Conservation (phyloP, 2,329 filamentous ascomycete species). For the Talaromyces sp. region DNA sequence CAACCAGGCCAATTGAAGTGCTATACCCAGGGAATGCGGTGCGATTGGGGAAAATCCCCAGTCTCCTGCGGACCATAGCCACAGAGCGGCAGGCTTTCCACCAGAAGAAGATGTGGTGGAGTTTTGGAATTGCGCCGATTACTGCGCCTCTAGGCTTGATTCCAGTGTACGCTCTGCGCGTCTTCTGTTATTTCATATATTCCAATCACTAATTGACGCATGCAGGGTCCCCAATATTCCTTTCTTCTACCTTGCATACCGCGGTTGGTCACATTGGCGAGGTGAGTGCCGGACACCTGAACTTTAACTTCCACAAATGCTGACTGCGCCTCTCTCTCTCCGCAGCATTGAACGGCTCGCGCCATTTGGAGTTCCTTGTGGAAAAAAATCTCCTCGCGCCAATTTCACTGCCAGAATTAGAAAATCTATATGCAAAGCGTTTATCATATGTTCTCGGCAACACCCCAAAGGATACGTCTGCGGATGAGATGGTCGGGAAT, state of each 20-base stretch:
- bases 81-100: slow-evolving; percentile 81
- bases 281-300: slow-evolving; percentile 42
- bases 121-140: slow-evolving; percentile 78
- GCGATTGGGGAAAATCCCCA: slow-evolving; percentile 62
- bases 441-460: slow-evolving; percentile 36
- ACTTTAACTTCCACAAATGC: background rate
- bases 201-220: background rate
- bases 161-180: slow-evolving; percentile 68
- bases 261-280: slow-evolving; percentile 87
- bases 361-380: slow-evolving; percentile 80
- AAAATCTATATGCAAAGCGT: slow-evolving; percentile 68
- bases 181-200: background rate
- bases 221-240: slow-evolving; percentile 84
- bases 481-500: slow-evolving; percentile 35
- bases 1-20: slow-evolving; percentile 66
- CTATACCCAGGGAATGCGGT: slow-evolving; percentile 76
- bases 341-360: slow-evolving; percentile 75
- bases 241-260: slow-evolving; percentile 93
- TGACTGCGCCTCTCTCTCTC: slow-evolving; percentile 11
- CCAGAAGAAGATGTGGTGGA: slow-evolving; percentile 75
- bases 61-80: slow-evolving; percentile 70
- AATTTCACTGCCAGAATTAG: slow-evolving; percentile 68
- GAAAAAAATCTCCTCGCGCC: slow-evolving; percentile 70
- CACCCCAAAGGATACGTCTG: slow-evolving; percentile 30
- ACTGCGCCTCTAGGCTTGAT: slow-evolving; percentile 80